Evolutionary conservation across 129 eudicot genomes (phyloP).

Genomic region (Escallonia herrerae): DNA sequence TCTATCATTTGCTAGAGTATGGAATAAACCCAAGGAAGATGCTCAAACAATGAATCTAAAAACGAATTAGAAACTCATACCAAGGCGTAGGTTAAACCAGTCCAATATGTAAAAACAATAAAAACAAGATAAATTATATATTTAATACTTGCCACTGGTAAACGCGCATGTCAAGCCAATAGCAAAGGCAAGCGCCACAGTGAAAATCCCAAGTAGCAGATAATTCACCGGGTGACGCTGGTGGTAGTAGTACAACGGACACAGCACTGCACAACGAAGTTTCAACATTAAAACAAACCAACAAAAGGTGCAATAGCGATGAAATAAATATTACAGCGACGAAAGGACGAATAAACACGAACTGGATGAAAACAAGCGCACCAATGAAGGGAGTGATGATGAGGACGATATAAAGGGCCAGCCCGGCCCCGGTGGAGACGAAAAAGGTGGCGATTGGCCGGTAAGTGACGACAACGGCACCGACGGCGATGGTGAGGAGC

Average conservation of each 20-base stretch:
- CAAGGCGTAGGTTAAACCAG: not conserved
- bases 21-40: conserved; percentile 22
- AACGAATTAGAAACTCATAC: too few species aligned
- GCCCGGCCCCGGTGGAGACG: conserved; percentile 48
- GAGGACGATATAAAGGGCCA: conserved; percentile 49
- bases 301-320: not conserved
- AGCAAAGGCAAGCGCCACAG: conserved; percentile 51
- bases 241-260: conserved; percentile 67
- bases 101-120: not conserved
- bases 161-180: conserved; percentile 73
- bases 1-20: conserved; percentile 14
- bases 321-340: not conserved
- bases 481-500: conserved; percentile 70
- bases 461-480: conserved; percentile 49
- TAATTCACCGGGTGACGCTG: conserved; percentile 73
- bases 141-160: conserved; percentile 49
- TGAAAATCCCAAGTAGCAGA: conserved; percentile 60
- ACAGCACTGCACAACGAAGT: conserved; percentile 36
- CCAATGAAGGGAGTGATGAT: conserved; percentile 61
- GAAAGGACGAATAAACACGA: too few species aligned
- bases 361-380: conserved; percentile 13
- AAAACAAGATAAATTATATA: not conserved
- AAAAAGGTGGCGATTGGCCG: conserved; percentile 47
- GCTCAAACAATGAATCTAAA: too few species aligned
- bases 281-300: not conserved